Conservation (phyloP, 345 rosid species). For the Anacardium occidentale region DNA sequence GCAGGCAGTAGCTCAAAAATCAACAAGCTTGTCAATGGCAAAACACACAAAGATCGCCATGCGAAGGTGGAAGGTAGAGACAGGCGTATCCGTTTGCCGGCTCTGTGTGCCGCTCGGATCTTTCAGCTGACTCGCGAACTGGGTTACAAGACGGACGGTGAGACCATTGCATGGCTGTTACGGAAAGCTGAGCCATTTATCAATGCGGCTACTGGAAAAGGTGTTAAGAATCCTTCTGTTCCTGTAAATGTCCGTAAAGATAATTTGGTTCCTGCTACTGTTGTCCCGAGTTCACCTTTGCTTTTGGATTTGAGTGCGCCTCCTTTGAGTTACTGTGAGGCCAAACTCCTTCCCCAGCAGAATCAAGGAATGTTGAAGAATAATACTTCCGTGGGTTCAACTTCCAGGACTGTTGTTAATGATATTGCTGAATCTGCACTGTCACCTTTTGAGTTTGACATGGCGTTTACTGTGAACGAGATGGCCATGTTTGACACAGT, state of each 20-base stretch:
- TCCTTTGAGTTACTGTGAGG: neutral
- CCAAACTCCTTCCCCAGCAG: neutral
- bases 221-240: neutral
- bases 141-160: slow-evolving; percentile 30
- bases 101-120: slow-evolving; percentile 23
- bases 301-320: neutral
- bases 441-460: slow-evolving; percentile 17
- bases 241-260: neutral
- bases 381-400: neutral
- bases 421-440: neutral
- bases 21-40: neutral
- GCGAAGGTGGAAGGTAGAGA: slow-evolving; percentile 33
- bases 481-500: slow-evolving; percentile 3
- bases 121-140: slow-evolving; percentile 33
- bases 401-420: slow-evolving; percentile 1
- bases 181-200: slow-evolving; percentile 31
- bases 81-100: slow-evolving; percentile 25
- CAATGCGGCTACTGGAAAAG: slow-evolving; percentile 19
- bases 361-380: neutral
- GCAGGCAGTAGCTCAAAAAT: neutral
- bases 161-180: slow-evolving; percentile 36
- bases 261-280: neutral
- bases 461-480: slow-evolving; percentile 21
- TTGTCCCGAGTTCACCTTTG: neutral
- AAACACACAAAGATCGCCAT: slow-evolving; percentile 27